Evolutionary conservation across 208 protist species (phyloP).

Genomic region (Naegleria lovaniensis): DNA sequence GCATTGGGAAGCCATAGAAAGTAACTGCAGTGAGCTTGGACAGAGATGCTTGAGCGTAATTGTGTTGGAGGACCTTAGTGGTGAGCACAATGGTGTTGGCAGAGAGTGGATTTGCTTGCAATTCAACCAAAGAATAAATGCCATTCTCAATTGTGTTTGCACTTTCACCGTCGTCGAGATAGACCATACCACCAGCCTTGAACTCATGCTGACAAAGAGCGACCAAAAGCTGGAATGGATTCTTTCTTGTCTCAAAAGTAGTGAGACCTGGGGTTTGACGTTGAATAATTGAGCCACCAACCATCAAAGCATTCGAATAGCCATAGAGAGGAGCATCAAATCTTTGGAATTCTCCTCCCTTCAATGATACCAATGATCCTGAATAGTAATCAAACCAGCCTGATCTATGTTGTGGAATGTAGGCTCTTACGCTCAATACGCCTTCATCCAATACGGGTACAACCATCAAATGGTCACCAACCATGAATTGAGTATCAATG

Average conservation of each 20-base stretch:
- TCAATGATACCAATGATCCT: not conserved
- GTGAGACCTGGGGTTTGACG: not conserved
- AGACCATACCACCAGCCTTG: not conserved
- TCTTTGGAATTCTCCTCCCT: not conserved
- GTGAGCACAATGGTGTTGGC: not conserved
- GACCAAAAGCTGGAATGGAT: not conserved
- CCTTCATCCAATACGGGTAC: constrained; percentile 45
- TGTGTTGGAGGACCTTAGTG: not conserved
- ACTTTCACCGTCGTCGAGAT: not conserved
- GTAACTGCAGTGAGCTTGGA: not conserved
- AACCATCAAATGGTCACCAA: constrained; percentile 50
- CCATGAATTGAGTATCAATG: constrained; percentile 57
- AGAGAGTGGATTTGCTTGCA: not conserved
- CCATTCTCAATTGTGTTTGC: not conserved
- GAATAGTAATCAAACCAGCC: constrained; percentile 61
- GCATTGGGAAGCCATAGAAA: not conserved
- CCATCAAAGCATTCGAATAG: not conserved
- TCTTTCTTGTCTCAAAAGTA: not conserved
- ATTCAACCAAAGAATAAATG: not conserved
- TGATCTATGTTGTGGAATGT: constrained; percentile 47
- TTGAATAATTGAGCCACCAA: not conserved
- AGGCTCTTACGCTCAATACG: constrained; percentile 42
- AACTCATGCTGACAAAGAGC: not conserved
- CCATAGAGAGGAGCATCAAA: not conserved
- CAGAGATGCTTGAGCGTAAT: not conserved